Base-by-base conservation (phyloP, 176 grass and related monocot genomes). In the Eleusine coracana region DNA sequence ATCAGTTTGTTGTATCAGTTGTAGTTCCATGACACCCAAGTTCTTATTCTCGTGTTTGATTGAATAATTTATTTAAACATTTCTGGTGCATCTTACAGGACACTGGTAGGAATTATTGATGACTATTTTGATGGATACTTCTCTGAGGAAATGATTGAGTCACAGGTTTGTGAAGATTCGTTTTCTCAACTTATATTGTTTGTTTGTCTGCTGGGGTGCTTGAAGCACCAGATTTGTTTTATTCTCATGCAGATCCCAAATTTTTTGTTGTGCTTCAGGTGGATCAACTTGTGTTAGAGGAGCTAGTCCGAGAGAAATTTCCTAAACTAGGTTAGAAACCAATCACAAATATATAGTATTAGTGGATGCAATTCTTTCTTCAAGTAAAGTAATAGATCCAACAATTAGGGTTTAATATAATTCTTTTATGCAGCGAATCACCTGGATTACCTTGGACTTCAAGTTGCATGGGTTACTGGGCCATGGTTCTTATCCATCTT, bases 401-500 rank as follows among this genome's bases (percentile, higher is more conserved):
- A 80, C 25, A 79, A 74, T 86, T 64, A 83, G 62, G 59, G 5
- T 52, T 84, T 79, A 50, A 66, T 42, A 48, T 88, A 49, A 23
- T 82, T 84, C 61, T 79, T 79, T 48, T 71, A 87, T 88, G 93
- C 91, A 99, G 97, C 91, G 81, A 93, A 92, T 90, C 97, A 96
- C 86, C 65, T 99, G 73, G 93, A 99, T 81, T 96, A 96, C 75
- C 91, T 99, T 5, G 93, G 93, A 74, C 87, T 99, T 73, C 87
- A 96, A 82, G 89, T 96, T 85, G 93, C 97, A 81, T 99, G 97
- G 97, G 93, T 99, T 86, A 90, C 93, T 41, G 97, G 97, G 55
- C 97, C 93, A 17, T 99, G 97, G 97, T 99, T 99, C 84, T 84
- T 99, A 82, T 96, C 97, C 73, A 99, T 99, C 87, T 96, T 96